Conservation (phyloP, 140 eudicot genomes). For the Stevia rebaudiana region DNA sequence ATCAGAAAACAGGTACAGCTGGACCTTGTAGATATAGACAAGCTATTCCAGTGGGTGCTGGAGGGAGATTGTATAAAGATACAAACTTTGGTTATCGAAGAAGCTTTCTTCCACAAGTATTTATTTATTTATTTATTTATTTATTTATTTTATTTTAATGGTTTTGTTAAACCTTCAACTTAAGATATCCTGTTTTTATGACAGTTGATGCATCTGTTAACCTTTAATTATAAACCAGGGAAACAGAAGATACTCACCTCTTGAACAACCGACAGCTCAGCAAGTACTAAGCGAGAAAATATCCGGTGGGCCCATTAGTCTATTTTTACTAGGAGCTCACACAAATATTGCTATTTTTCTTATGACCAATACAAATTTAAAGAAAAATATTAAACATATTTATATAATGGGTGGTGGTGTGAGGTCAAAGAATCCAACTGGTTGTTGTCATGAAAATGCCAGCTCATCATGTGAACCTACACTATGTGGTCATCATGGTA, state of each 20-base stretch:
- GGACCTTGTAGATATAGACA: slow-evolving; percentile 92
- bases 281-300: slow-evolving; percentile 61
- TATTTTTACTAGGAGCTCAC: slow-evolving; percentile 50
- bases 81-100: slow-evolving; percentile 67
- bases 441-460: slow-evolving; percentile 53
- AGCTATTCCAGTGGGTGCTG: slow-evolving; percentile 67
- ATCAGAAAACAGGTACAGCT: slow-evolving; percentile 58
- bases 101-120: slow-evolving; percentile 82
- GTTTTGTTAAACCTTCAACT: too few species aligned
- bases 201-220: slow-evolving; percentile 10
- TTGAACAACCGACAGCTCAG: slow-evolving; percentile 67
- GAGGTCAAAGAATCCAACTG: slow-evolving; percentile 61
- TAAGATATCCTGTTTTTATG: not conserved
- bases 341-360: slow-evolving; percentile 74
- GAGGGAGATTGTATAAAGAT: slow-evolving; percentile 65
- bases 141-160: too few species aligned
- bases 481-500: slow-evolving; percentile 71
- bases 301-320: slow-evolving; percentile 55
- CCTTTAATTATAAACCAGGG: slow-evolving; percentile 43
- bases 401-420: slow-evolving; percentile 90
- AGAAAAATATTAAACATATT: slow-evolving; percentile 65
- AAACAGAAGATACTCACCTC: slow-evolving; percentile 60
- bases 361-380: slow-evolving; percentile 65
- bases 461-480: slow-evolving; percentile 43
- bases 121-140: not conserved